Percentiles rank a stretch among this genome's conserved stretches.
These are phyloP conservation scores for Fonsecaea multimorphosa DNA, from an alignment of 2,329 filamentous ascomycete genomes.

Conservation along the genomic window DNA sequence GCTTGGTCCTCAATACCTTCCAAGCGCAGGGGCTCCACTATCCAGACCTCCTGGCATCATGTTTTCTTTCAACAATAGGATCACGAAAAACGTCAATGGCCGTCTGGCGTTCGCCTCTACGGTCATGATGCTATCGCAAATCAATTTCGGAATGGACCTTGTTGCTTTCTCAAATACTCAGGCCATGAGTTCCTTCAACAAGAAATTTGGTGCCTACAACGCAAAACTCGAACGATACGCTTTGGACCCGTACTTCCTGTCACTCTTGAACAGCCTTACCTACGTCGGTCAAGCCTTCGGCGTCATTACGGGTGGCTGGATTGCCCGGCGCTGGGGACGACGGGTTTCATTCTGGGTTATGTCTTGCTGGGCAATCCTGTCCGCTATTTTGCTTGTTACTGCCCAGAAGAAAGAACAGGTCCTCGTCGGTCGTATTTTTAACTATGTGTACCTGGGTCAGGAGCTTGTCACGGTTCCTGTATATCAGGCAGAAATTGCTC, in stretches of 20 bases:
- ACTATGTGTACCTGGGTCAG: constrained; percentile 31
- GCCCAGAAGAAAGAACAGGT: constrained; percentile 27
- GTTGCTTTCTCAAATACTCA: constrained; percentile 21
- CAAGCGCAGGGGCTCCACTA: neutral
- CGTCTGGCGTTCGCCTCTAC: constrained; percentile 15
- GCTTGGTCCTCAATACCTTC: neutral
- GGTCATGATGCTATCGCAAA: constrained; percentile 22
- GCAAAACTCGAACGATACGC: constrained; percentile 15
- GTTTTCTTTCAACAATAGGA: neutral
- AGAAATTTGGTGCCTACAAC: constrained; percentile 20
- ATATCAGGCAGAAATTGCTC: constrained; percentile 26
- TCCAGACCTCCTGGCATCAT: neutral
- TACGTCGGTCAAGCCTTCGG: constrained; percentile 25
- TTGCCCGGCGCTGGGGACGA: constrained; percentile 21
- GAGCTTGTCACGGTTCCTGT: constrained; percentile 27
- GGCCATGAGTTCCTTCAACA: constrained; percentile 21
- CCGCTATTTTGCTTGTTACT: constrained; percentile 23
- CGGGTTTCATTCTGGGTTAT: constrained; percentile 24
- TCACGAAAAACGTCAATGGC: constrained; percentile 19
- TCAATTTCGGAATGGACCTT: constrained; percentile 28
- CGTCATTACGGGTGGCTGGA: constrained; percentile 22
- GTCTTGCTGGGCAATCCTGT: constrained; percentile 23
- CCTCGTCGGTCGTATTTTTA: constrained; percentile 24
- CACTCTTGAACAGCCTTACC: constrained; percentile 24
- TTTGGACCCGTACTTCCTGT: constrained; percentile 25